Conservation (phyloP, 768 basidiomycete species). For the Crassisporium funariophilum region DNA sequence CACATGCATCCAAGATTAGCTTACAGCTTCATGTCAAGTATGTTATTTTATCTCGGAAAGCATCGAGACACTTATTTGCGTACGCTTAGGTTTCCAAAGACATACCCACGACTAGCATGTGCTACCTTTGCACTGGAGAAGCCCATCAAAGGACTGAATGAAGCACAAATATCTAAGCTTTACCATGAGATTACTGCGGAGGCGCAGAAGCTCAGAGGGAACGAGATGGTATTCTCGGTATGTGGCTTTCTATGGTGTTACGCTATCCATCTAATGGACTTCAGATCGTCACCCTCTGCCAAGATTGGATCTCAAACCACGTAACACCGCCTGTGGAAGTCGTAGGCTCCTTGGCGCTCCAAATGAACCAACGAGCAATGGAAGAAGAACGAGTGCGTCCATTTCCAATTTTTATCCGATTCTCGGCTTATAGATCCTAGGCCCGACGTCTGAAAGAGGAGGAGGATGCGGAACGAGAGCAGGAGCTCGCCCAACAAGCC, state of each 20-base stretch:
- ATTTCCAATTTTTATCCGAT: conserved; percentile 4
- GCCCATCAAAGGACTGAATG: conserved; percentile 59
- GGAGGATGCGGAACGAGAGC: conserved; percentile 54
- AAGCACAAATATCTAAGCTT: conserved; percentile 58
- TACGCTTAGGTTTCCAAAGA: conserved; percentile 68
- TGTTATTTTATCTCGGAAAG: conserved; percentile 21
- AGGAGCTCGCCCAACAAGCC: conserved; percentile 51
- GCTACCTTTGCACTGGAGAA: conserved; percentile 71
- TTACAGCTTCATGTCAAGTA: conserved; percentile 75
- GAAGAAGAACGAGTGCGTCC: conserved; percentile 65
- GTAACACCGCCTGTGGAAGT: conserved; percentile 59
- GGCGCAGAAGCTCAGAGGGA: conserved; percentile 64
- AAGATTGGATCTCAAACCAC: conserved; percentile 70
- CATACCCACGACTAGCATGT: conserved; percentile 73
- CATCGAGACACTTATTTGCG: conserved; percentile 3
- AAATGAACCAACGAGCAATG: conserved; percentile 75
- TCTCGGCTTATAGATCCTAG: conserved; percentile 29
- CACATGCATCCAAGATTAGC: conserved; percentile 57
- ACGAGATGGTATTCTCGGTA: conserved; percentile 81
- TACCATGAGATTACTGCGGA: conserved; percentile 64
- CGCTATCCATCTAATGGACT: background rate
- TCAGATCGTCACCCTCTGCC: conserved; percentile 66
- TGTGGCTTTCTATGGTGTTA: conserved; percentile 17
- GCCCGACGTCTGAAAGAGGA: conserved; percentile 56
- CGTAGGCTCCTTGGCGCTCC: conserved; percentile 70